phyloP scores from a whole-genome alignment of 2,329 filamentous ascomycete genomes.

The Orbilia quercus region DNA sequence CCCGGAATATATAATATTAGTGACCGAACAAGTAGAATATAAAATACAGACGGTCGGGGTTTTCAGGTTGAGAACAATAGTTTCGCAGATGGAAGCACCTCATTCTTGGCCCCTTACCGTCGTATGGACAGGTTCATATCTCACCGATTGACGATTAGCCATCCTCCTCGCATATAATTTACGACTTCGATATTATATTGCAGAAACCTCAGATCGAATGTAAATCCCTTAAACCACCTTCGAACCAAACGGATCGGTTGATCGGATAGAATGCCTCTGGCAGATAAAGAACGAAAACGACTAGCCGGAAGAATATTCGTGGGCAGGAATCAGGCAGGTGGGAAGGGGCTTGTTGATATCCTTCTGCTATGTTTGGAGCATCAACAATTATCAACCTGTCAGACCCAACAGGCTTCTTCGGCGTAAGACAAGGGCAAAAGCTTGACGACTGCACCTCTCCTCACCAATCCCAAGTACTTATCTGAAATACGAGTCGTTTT shows the following conservation, averaged over 20 bases:
- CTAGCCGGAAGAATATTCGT: conserved; percentile 13
- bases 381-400: conserved; percentile 11
- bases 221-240: conserved; percentile 1
- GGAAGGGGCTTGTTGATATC: conserved; percentile 38
- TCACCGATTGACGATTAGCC: conserved; percentile 52
- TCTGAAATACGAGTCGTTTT: conserved; percentile 39
- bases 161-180: conserved; percentile 18
- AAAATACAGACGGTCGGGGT: conserved; percentile 13
- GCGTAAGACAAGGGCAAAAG: conserved; percentile 26
- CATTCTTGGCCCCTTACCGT: conserved; percentile 53
- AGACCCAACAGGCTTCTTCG: conserved; percentile 13
- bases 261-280: conserved; percentile 12
- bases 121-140: conserved; percentile 56
- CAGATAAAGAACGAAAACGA: conserved; percentile 15
- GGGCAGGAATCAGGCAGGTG: neutral
- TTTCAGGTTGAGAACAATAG: conserved; percentile 14
- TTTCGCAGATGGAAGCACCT: conserved; percentile 23
- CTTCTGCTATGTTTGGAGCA: conserved; percentile 10
- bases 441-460: conserved; percentile 3
- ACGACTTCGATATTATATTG: neutral
- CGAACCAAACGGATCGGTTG: conserved; percentile 9
- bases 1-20: neutral
- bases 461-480: no score
- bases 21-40: conserved; percentile 1
- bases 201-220: neutral